Evolutionary conservation across 257 asterid species (phyloP).

Genomic region (Cordia subcordata): DNA sequence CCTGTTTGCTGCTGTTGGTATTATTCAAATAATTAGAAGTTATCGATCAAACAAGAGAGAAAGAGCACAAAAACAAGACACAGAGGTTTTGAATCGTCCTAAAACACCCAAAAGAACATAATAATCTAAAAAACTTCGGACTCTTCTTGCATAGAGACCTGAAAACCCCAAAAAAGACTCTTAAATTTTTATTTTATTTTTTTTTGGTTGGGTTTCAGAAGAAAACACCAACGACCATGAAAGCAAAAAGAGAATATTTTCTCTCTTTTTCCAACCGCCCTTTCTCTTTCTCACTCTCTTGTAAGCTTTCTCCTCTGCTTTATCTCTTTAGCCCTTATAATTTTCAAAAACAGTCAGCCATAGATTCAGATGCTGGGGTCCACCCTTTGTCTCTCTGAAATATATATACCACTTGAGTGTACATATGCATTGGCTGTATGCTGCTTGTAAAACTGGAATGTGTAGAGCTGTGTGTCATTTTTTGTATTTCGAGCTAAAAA

Average conservation of each 20-base stretch:
- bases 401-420: slow-evolving; percentile 14
- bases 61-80: not conserved
- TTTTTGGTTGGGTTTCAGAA: slow-evolving; percentile 44
- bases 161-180: slow-evolving; percentile 10
- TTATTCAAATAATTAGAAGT: slow-evolving; percentile 39
- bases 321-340: slow-evolving; percentile 38
- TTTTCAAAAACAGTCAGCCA: slow-evolving; percentile 77
- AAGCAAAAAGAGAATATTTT: slow-evolving; percentile 52
- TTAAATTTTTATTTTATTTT: too few species aligned
- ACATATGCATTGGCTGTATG: slow-evolving; percentile 69
- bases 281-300: slow-evolving; percentile 12
- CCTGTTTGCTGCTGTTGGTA: slow-evolving; percentile 50
- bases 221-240: slow-evolving; percentile 39
- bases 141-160: slow-evolving; percentile 27
- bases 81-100: slow-evolving; percentile 14
- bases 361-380: slow-evolving; percentile 49
- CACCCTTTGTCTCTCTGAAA: slow-evolving; percentile 22
- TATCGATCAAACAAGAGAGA: slow-evolving; percentile 10
- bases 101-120: slow-evolving; percentile 29
- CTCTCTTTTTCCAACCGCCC: slow-evolving; percentile 31
- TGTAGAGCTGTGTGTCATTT: slow-evolving; percentile 62
- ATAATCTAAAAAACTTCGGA: slow-evolving; percentile 11
- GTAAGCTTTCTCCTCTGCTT: slow-evolving; percentile 17
- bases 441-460: slow-evolving; percentile 72
- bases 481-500: slow-evolving; percentile 58